phyloP scores from a whole-genome alignment of 2,329 filamentous ascomycete species.

The Cercospora citrullina region DNA sequence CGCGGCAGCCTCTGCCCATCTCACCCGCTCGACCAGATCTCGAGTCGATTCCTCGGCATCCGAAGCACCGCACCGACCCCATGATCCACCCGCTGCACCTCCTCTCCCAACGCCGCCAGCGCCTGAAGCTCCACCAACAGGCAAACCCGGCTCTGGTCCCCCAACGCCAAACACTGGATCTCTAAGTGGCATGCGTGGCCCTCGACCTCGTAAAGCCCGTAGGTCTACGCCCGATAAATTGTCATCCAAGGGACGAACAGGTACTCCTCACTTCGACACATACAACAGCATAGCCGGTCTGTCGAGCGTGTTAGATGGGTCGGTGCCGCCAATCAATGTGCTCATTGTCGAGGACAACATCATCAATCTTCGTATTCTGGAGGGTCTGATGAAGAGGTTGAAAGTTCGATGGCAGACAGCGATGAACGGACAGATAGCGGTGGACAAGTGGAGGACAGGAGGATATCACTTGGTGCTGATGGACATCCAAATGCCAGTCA shows the following conservation, averaged over 20 bases:
- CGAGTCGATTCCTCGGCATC: conserved; percentile 46
- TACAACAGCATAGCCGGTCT: conserved; percentile 26
- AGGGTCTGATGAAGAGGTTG: conserved; percentile 91
- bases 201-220: conserved; percentile 30
- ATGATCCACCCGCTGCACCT: conserved; percentile 46
- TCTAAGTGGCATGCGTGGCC: conserved; percentile 22
- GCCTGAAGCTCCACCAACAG: conserved; percentile 36
- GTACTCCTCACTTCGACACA: conserved; percentile 20
- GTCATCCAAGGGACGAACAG: conserved; percentile 16
- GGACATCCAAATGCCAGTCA: conserved; percentile 96
- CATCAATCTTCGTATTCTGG: conserved; percentile 90
- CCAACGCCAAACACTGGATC: conserved; percentile 44
- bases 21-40: conserved; percentile 35
- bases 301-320: conserved; percentile 65
- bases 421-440: conserved; percentile 89
- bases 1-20: conserved; percentile 45
- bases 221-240: conserved; percentile 33
- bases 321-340: conserved; percentile 93
- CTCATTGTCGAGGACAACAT: conserved; percentile 98
- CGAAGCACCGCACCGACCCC: conserved; percentile 44
- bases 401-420: conserved; percentile 98
- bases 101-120: conserved; percentile 58
- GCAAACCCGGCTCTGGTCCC: conserved; percentile 33
- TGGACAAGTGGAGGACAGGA: conserved; percentile 86
- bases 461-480: conserved; percentile 96